Percentiles rank a stretch among this genome's conserved stretches.
Evolutionary conservation across 768 basidiomycete genomes (phyloP).

Genomic region (Boletus bicolor): DNA sequence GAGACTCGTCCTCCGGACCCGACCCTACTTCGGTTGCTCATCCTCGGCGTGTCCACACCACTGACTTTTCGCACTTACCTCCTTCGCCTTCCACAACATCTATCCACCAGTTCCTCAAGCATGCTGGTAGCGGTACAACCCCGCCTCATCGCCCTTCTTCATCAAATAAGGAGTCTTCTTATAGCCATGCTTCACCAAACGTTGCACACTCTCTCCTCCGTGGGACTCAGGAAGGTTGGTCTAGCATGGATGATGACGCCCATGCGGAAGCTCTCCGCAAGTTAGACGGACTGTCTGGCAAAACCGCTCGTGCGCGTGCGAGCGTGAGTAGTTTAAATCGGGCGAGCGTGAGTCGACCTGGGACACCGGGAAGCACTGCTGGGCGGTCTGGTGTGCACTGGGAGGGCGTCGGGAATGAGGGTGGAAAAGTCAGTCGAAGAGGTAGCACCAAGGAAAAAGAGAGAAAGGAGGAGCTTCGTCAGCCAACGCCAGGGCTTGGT

Average conservation of each 20-base stretch:
- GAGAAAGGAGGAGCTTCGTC: constrained; percentile 36
- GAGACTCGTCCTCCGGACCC: constrained; percentile 63
- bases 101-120: constrained; percentile 77
- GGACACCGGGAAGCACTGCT: constrained; percentile 66
- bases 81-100: constrained; percentile 90
- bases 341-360: constrained; percentile 64
- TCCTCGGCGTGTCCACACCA: constrained; percentile 61
- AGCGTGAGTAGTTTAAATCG: constrained; percentile 74
- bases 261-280: constrained; percentile 91
- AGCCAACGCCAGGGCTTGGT: constrained; percentile 31
- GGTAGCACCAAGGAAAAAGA: constrained; percentile 45
- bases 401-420: constrained; percentile 58
- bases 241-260: constrained; percentile 80
- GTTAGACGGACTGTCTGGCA: constrained; percentile 82
- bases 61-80: constrained; percentile 86
- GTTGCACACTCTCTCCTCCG: constrained; percentile 83
- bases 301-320: constrained; percentile 70
- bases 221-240: constrained; percentile 89
- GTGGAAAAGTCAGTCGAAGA: constrained; percentile 36
- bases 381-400: constrained; percentile 53
- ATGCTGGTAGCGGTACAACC: constrained; percentile 41
- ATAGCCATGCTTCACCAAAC: constrained; percentile 49
- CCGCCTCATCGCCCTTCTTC: constrained; percentile 36
- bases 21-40: constrained; percentile 40
- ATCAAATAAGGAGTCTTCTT: constrained; percentile 39